These are phyloP conservation scores for Boletus insuetus DNA, from an alignment of 768 basidiomycete genomes.

Conservation along the genomic window DNA sequence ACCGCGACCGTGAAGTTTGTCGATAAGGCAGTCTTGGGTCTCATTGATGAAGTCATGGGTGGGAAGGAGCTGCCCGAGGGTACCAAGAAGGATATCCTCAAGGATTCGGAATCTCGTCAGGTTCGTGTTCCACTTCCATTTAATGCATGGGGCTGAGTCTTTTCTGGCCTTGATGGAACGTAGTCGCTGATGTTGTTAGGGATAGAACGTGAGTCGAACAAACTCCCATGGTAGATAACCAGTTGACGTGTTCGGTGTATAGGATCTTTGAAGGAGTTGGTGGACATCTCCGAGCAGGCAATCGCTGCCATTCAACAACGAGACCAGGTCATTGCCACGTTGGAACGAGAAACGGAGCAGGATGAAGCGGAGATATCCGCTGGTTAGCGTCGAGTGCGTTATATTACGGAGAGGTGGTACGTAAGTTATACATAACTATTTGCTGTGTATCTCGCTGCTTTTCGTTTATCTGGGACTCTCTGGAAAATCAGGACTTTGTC, in stretches of 20 bases:
- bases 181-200: conserved; percentile 44
- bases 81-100: conserved; percentile 40
- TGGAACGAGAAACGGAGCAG: conserved; percentile 9
- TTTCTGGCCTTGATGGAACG: neutral
- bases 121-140: conserved; percentile 26
- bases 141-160: neutral
- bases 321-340: conserved; percentile 19
- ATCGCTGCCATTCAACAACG: conserved; percentile 31
- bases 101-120: conserved; percentile 41
- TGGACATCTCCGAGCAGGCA: conserved; percentile 34
- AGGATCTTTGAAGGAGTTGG: conserved; percentile 35
- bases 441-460: neutral
- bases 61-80: conserved; percentile 30
- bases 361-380: neutral
- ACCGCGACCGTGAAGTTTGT: conserved; percentile 1
- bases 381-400: neutral
- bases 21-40: conserved; percentile 25
- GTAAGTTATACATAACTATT: neutral
- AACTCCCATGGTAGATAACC: neutral
- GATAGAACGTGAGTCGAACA: conserved; percentile 41
- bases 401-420: neutral
- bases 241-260: neutral
- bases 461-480: neutral
- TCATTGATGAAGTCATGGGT: conserved; percentile 43
- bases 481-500: no score